A percentile compares a stretch with the other conserved stretches of the same genome.
Conservation (phyloP, 495 filamentous ascomycete genomes). For the Lophiotrema nucula region DNA sequence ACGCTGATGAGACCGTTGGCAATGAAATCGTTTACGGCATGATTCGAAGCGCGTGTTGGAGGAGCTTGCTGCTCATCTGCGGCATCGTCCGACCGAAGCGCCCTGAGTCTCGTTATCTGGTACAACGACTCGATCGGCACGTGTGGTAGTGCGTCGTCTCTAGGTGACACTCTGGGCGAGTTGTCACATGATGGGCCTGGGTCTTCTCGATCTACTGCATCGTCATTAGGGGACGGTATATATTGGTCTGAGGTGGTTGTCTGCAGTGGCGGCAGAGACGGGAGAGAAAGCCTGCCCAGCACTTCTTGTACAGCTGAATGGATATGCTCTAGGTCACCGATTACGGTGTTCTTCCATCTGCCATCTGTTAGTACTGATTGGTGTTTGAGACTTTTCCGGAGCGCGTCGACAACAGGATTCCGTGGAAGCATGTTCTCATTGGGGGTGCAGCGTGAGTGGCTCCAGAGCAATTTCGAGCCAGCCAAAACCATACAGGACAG, state of each 20-base stretch:
- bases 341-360: slow-evolving; percentile 38
- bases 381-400: background rate
- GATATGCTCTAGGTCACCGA: slow-evolving; percentile 24
- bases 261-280: slow-evolving; percentile 33
- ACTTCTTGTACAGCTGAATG: slow-evolving; percentile 32
- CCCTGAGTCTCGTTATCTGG: slow-evolving; percentile 35
- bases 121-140: slow-evolving; percentile 44
- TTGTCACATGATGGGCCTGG: slow-evolving; percentile 37
- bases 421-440: too few relatives aligned
- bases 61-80: slow-evolving; percentile 25
- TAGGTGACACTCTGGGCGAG: slow-evolving; percentile 24
- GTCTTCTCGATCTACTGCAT: slow-evolving; percentile 36
- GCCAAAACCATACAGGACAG: too few relatives aligned
- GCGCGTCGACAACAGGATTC: too few relatives aligned
- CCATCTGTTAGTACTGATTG: slow-evolving; percentile 29
- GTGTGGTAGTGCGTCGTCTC: slow-evolving; percentile 38
- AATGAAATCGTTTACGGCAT: slow-evolving; percentile 51
- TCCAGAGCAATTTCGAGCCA: too few relatives aligned
- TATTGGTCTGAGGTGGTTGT: slow-evolving; percentile 17
- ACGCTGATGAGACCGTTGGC: slow-evolving; percentile 49
- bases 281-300: slow-evolving; percentile 25
- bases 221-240: slow-evolving; percentile 16
- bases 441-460: too few relatives aligned
- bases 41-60: slow-evolving; percentile 10
- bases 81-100: slow-evolving; percentile 39